Base-by-base conservation (phyloP, 75 land plant species). In the Cunninghamia lanceolata region DNA sequence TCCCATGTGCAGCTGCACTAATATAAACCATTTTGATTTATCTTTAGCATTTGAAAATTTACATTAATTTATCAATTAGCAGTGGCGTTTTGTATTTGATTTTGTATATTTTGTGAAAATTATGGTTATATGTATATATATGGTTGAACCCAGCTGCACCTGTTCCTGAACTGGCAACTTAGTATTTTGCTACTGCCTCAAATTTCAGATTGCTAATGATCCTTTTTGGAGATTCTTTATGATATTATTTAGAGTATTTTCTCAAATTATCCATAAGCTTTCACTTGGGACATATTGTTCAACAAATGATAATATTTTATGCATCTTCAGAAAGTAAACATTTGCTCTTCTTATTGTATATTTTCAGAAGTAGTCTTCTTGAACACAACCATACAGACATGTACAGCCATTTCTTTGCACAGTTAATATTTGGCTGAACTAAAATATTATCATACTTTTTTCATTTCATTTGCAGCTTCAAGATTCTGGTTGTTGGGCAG, bases 401-500 rank as follows among this genome's bases (percentile, higher is more conserved):
- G 50, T 34, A 45, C 30, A 80, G 14, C 4, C n/a, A 0, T 42
- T 13, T 39, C 8, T 80, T 45, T 43, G 47, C 11, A 40, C n/a
- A 21, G 80, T 77, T 77, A 7, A 77, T 77, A 40, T 21, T 39
- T 39, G 43, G 80, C 25, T 9, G n/a, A 39, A 39, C 45, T 45
- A 13, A 80, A 80, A 77, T 16, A 77, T 6, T 25, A 19, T n/a
- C 46, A 25, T 10, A 80, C 11, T 43, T 40, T 83, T 77, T 40
- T 88, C 30, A 76, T n/a, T 81, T 25, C 17, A 82, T 50, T 70
- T 88, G 59, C 94, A 98, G 99, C 93, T 98, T 40, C 99, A 98
- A 94, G 99, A 98, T 94, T 97, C 99, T 87, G 99, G 99, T 54
- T 98, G 95, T 70, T 98, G 99, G 99, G 91, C 93, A 54, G 99